Base-by-base conservation (phyloP, 352 stramenopile species). In the Pythium pyrilobum region DNA sequence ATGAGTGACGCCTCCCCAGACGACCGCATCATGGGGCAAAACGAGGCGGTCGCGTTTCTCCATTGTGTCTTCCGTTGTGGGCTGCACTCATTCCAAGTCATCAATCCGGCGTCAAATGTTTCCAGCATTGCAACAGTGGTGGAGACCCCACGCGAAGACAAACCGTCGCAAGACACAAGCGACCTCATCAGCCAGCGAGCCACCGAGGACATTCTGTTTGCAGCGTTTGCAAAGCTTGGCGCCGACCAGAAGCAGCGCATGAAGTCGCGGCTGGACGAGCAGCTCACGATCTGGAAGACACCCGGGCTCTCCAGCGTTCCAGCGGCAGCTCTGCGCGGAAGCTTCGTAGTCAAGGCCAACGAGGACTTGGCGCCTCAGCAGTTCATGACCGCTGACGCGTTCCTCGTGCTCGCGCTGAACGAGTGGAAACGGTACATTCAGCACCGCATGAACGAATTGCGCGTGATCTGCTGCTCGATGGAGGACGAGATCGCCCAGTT, bases 371-470 rank as follows among this genome's bases (percentile, higher is more conserved):
- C 44, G 6, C 59, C 49, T 1, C 34, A 62, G 20, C 59, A 51
- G n/a, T 59, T 23, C 15, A 69, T 89, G 13, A 59, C 78, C 8
- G 76, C 72, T 2, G 68, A 69, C 3, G 37, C 56, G 10, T 89
- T 93, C 27, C 66, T 93, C 0, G 61, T 91, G 3, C 32, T 89
- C 1, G 67, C 71, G 8, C 36, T 91, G 10, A 36, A 71, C 15
- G 82, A 93, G 52, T 93, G 82, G 80, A 72, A 83, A 31, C 68
- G 65, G 3, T 90, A 90, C 49, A 64, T 91, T 13, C 62, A 85
- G 18, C 53, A 76, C n/a, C 72, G 77, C 11, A 74, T 93, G 43
- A 80, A 86, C 52, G 78, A 89, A 28, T 52, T 93, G 3, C 72
- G 74, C 5, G 67, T 87, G 15, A 65, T 75, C 12, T 89, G 77